A percentile compares a stretch with the other conserved stretches of the same genome.
These are phyloP conservation scores for Backusella circina DNA, from an alignment of 192 early-diverging fungal genomes.

Conservation along the genomic window DNA sequence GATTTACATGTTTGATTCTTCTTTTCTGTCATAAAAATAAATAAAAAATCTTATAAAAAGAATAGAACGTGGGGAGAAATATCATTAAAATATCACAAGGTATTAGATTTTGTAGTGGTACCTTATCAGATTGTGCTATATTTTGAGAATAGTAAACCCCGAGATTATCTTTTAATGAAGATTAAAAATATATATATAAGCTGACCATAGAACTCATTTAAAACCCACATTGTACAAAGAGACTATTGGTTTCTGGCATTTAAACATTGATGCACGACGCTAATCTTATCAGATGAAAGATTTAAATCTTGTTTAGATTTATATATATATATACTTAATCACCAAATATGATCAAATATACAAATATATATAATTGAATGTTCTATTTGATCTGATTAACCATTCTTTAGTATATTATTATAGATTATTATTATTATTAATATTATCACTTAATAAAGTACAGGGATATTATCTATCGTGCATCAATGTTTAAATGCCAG, in stretches of 20 bases:
- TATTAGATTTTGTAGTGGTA: neutral
- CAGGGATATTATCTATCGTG: neutral
- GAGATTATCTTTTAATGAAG: neutral
- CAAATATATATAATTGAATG: neutral
- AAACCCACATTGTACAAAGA: neutral
- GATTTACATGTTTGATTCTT: no score
- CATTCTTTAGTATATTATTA: neutral
- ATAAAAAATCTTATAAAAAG: neutral
- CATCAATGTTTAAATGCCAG: no score
- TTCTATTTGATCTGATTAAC: neutral
- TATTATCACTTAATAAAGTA: neutral
- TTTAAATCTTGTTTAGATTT: neutral
- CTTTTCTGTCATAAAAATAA: neutral
- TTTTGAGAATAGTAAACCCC: neutral
- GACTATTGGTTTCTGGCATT: neutral
- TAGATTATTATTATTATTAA: neutral
- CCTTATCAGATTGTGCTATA: neutral
- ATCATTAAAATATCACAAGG: neutral
- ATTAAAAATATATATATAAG: no score
- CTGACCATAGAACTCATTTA: neutral
- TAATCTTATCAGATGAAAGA: constrained; percentile 4
- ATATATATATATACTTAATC: constrained; percentile 1
- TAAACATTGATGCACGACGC: neutral
- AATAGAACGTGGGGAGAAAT: neutral
- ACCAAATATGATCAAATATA: neutral